Conservation (phyloP, 1,284 basidiomycete species). For the Cutaneotrichosporon cavernicola region DNA sequence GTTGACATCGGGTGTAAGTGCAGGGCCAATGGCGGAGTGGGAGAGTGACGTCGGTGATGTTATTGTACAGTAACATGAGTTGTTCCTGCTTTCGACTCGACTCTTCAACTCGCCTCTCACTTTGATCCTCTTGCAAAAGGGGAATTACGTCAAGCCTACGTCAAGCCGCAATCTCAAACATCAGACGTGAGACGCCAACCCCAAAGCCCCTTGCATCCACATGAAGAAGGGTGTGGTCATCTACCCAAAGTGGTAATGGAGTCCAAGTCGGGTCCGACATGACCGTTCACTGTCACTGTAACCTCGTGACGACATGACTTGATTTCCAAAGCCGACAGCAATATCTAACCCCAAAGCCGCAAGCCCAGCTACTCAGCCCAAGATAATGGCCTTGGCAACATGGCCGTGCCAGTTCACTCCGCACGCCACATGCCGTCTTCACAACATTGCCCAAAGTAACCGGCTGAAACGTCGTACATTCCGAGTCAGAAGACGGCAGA, state of each 20-base stretch:
- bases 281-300: too few relatives aligned
- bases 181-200: not conserved
- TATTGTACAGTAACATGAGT: not conserved
- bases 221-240: not conserved
- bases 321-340: too few relatives aligned
- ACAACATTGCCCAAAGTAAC: not conserved
- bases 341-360: too few relatives aligned
- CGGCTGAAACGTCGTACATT: not conserved
- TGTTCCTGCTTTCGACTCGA: not conserved
- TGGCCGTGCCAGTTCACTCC: too few relatives aligned
- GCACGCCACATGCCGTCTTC: too few relatives aligned
- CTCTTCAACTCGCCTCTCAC: not conserved
- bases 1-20: too few relatives aligned
- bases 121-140: not conserved
- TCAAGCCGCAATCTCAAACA: slow-evolving; percentile 1
- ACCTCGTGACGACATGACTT: too few relatives aligned
- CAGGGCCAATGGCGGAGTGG: too few relatives aligned
- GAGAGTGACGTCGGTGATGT: not conserved
- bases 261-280: too few relatives aligned
- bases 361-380: too few relatives aligned
- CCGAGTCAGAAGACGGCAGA: not conserved
- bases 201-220: not conserved
- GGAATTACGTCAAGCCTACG: not conserved
- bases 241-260: not conserved
- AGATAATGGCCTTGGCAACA: too few relatives aligned